phyloP scores from a whole-genome alignment of 2,329 filamentous ascomycete genomes.

The Calycina herbarum region DNA sequence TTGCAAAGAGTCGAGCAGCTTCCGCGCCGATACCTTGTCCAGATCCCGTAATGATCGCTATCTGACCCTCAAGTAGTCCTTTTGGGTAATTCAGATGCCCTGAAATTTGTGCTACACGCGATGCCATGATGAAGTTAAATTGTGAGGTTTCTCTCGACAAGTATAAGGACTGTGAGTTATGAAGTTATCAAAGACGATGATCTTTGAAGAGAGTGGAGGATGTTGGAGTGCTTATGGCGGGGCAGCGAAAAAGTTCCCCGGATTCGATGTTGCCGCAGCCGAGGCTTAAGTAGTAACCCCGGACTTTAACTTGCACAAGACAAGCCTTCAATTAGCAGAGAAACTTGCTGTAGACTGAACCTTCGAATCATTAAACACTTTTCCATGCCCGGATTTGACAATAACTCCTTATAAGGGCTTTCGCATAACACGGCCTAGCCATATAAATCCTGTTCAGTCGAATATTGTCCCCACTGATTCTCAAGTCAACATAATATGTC shows the following conservation, averaged over 20 bases:
- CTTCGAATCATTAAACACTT: not conserved
- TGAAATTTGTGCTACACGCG: conserved; percentile 69
- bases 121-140: conserved; percentile 29
- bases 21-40: conserved; percentile 90
- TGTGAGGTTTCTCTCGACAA: not conserved
- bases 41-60: conserved; percentile 83
- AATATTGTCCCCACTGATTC: not conserved
- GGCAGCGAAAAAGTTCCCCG: not conserved
- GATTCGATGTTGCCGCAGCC: not conserved
- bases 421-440: too few relatives aligned
- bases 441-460: not conserved
- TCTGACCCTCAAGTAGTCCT: conserved; percentile 76
- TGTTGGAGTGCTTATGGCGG: not conserved
- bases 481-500: not conserved
- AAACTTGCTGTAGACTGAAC: not conserved
- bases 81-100: conserved; percentile 80
- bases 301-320: not conserved
- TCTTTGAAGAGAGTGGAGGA: not conserved
- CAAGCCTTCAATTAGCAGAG: not conserved
- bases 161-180: not conserved
- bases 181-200: not conserved
- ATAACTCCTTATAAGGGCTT: too few relatives aligned
- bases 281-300: not conserved
- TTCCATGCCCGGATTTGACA: too few relatives aligned
- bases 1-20: conserved; percentile 77